These are phyloP conservation scores for Hamamelis virginiana DNA, from an alignment of 164 flowering plant genomes.

Conservation along the genomic window DNA sequence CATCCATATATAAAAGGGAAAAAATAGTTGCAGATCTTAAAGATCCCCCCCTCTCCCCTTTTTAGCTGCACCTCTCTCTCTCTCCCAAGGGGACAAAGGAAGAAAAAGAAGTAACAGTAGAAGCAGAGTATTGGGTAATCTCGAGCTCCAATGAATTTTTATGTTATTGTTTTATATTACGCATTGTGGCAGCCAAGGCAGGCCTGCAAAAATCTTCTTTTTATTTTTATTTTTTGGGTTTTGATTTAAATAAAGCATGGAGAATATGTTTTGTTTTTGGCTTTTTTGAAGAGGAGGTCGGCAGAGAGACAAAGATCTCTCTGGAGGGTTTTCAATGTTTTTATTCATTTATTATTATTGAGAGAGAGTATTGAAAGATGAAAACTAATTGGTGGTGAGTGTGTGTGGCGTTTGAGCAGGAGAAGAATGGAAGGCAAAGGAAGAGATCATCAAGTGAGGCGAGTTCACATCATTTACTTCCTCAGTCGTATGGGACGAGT, in stretches of 20 bases:
- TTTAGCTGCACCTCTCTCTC: neutral
- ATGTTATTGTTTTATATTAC: neutral
- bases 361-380: neutral
- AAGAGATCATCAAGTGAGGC: conserved; percentile 45
- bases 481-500: conserved; percentile 57
- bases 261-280: conserved; percentile 6
- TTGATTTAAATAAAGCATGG: neutral
- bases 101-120: neutral
- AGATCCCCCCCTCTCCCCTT: neutral
- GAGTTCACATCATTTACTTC: conserved; percentile 64
- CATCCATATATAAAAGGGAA: too few species aligned
- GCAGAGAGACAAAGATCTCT: conserved; percentile 19
- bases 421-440: conserved; percentile 30
- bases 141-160: conserved; percentile 26
- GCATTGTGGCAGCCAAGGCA: neutral
- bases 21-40: too few species aligned
- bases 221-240: neutral
- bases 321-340: neutral
- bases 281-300: conserved; percentile 20
- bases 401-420: neutral
- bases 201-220: conserved; percentile 11
- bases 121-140: conserved; percentile 7
- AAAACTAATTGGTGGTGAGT: neutral
- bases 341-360: neutral
- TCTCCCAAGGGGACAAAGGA: neutral